Evolutionary conservation across 2,329 filamentous ascomycete genomes (phyloP).

Genomic region (Daldinia sp.): DNA sequence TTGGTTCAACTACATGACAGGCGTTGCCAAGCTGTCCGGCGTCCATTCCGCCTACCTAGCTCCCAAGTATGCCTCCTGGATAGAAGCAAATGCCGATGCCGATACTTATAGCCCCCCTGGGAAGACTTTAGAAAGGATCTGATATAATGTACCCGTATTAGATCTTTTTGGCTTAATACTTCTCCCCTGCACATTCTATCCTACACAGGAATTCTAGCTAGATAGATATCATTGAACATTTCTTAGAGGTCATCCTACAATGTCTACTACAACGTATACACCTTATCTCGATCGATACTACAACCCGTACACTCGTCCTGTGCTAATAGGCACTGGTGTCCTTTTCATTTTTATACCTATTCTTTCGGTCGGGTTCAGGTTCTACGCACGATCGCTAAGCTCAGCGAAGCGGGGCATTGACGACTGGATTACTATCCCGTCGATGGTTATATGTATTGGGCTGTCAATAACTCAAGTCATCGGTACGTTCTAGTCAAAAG

Average conservation of each 20-base stretch:
- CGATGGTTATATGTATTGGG: neutral
- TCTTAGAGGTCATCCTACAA: neutral
- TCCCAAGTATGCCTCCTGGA: too few species aligned
- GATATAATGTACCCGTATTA: too few species aligned
- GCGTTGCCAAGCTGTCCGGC: too few species aligned
- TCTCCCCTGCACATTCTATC: too few species aligned
- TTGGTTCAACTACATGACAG: too few species aligned
- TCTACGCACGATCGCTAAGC: neutral
- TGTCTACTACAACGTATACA: neutral
- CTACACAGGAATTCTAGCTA: neutral
- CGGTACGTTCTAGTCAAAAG: neutral
- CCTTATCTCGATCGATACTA: neutral
- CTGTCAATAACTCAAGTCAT: constrained; percentile 1
- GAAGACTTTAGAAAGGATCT: too few species aligned
- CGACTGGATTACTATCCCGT: neutral
- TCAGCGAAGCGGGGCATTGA: neutral
- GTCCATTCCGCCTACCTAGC: too few species aligned
- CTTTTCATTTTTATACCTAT: neutral
- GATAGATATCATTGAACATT: neutral
- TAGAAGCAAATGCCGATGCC: too few species aligned
- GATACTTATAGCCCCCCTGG: too few species aligned
- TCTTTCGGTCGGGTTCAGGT: neutral
- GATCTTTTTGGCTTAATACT: too few species aligned
- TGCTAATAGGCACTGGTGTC: neutral
- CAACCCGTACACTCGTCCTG: neutral